Evolutionary conservation across 1,284 basidiomycete genomes (phyloP), one percentile per base, ranked within the genome.

Genomic region (Rhodofomes roseus): DNA sequence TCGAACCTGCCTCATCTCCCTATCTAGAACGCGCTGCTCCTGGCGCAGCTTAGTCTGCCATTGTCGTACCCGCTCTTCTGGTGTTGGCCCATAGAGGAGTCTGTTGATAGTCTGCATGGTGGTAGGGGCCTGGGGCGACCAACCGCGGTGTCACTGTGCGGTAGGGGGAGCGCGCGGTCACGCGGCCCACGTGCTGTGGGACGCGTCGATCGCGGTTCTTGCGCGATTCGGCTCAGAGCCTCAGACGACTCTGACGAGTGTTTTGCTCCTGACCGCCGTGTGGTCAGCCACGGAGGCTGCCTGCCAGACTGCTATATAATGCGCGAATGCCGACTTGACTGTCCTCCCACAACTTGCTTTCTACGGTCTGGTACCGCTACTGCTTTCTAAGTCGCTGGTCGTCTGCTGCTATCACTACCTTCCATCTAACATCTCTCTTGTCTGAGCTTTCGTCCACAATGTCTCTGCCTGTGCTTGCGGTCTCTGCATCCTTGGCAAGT

Each of bases 11-110:
- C 88, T 89, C 79, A 95, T 94, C 78, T 97, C 95, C 74, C 93
- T 81, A 66, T 98, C 96, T 57, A 98, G 76, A 62, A 84, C 81
- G 27, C 96, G 84, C 70, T 87, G 82, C 74, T 98, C 92, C 57
- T 83, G 74, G 53, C 92, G 87, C 61, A 98, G 77, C 73, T 92
- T 94, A 20, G 79, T 68, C 72, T 97, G 94, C 96, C 96, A 98
- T 75, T 84, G 81, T 54, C 89, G 84, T 14, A 97, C 89, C 68
- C 84, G 87, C 77, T 98, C 96, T 74, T 98, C 95, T 37, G 96
- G 90, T 0, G 94, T 92, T 20, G 95, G 96, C 2, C 96, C 96
- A 77, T 97, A 98, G 41, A 98, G 77, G 74, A 96, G 95, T 54
- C 92, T 86, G 68, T 92, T 93, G 65, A 96, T 87, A 34, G 89